phyloP scores from a whole-genome alignment of 2,329 filamentous ascomycete genomes.

The Claviceps lovelessii region DNA sequence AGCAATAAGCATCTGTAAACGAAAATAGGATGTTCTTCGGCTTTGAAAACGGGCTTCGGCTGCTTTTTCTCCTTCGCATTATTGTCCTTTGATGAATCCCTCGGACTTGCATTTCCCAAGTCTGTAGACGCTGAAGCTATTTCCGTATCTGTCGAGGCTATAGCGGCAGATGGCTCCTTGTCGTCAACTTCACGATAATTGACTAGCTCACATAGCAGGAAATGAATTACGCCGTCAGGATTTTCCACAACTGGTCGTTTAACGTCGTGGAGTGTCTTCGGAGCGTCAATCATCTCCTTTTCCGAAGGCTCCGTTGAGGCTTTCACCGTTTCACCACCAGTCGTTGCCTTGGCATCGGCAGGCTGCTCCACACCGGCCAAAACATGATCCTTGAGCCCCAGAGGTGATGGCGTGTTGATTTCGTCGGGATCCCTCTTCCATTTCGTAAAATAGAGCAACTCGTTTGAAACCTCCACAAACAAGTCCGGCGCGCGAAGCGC shows the following conservation, averaged over 20 bases:
- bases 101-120: constrained; percentile 16
- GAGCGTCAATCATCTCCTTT: constrained; percentile 47
- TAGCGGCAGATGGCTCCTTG: constrained; percentile 41
- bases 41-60: constrained; percentile 66
- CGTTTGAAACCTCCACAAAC: constrained; percentile 78
- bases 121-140: constrained; percentile 18
- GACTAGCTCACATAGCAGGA: constrained; percentile 79
- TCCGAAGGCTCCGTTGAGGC: constrained; percentile 44
- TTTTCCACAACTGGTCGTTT: constrained; percentile 82
- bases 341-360: constrained; percentile 5
- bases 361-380: not conserved
- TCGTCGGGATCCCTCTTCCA: constrained; percentile 33
- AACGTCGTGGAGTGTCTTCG: constrained; percentile 49
- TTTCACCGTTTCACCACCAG: constrained; percentile 35
- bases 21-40: constrained; percentile 88
- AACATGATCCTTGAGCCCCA: constrained; percentile 27
- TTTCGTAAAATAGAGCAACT: constrained; percentile 60
- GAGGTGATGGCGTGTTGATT: constrained; percentile 16
- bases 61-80: constrained; percentile 47
- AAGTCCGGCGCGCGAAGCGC: constrained; percentile 69
- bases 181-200: constrained; percentile 90
- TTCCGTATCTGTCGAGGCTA: constrained; percentile 28
- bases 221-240: constrained; percentile 89
- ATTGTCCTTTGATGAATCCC: constrained; percentile 15
- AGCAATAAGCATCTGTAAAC: constrained; percentile 92